phyloP scores from a whole-genome alignment of 2,329 filamentous ascomycete genomes.

The Aspergillaceae sp. region DNA sequence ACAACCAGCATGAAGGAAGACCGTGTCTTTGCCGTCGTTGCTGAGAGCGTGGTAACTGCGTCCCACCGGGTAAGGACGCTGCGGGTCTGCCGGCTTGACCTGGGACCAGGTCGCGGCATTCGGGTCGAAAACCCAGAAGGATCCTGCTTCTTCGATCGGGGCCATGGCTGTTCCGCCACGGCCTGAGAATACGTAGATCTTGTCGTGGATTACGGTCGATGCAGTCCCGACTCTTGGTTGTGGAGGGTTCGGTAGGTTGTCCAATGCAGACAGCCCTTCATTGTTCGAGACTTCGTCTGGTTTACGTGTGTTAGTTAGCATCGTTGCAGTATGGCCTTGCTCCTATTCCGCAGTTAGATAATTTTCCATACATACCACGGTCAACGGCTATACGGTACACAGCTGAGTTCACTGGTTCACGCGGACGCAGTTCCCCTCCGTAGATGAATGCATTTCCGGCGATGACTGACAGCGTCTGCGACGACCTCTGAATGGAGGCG shows the following conservation, averaged over 20 bases:
- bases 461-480: constrained; percentile 59
- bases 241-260: constrained; percentile 40
- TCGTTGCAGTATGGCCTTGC: background rate
- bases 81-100: constrained; percentile 48
- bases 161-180: constrained; percentile 60
- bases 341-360: background rate
- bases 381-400: constrained; percentile 56
- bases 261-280: background rate
- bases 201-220: constrained; percentile 56
- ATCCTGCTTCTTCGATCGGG: constrained; percentile 64
- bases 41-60: constrained; percentile 63
- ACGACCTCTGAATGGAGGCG: constrained; percentile 48
- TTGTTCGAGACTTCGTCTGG: background rate
- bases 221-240: constrained; percentile 64
- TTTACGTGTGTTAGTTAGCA: background rate
- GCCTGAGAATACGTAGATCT: constrained; percentile 75
- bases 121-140: constrained; percentile 69
- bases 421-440: constrained; percentile 62
- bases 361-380: constrained; percentile 8
- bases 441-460: constrained; percentile 59
- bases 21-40: constrained; percentile 55
- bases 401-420: constrained; percentile 62
- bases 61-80: constrained; percentile 47
- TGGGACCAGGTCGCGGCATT: constrained; percentile 55
- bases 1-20: constrained; percentile 72